phyloP scores from a whole-genome alignment of 129 eudicot species.

The Silybum marianum region DNA sequence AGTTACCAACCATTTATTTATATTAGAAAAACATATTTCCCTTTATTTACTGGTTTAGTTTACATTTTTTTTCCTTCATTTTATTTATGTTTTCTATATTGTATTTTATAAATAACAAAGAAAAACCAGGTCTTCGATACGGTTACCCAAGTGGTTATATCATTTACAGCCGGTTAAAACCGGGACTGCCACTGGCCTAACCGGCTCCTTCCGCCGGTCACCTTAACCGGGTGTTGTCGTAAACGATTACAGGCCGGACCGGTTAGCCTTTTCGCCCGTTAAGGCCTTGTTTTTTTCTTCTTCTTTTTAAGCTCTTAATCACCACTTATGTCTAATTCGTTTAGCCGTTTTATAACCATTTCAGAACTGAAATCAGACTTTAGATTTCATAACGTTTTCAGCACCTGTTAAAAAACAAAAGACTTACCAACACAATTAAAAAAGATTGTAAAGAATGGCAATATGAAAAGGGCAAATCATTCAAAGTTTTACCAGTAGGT shows the following conservation, averaged over 20 bases:
- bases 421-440: background rate
- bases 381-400: too few relatives aligned
- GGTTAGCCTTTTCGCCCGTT: background rate
- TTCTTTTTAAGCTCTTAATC: too few relatives aligned
- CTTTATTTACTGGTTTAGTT: too few relatives aligned
- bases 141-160: background rate
- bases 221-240: background rate
- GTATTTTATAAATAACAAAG: too few relatives aligned
- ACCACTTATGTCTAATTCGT: too few relatives aligned
- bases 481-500: background rate
- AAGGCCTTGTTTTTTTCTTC: too few relatives aligned
- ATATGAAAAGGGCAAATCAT: background rate
- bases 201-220: background rate
- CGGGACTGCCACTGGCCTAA: background rate
- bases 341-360: too few relatives aligned
- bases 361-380: too few relatives aligned
- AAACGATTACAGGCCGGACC: background rate
- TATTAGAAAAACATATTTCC: too few relatives aligned
- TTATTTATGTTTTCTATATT: background rate
- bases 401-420: too few relatives aligned
- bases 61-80: too few relatives aligned
- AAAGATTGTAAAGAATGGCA: constrained; percentile 9
- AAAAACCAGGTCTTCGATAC: background rate
- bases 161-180: background rate
- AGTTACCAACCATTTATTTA: too few relatives aligned